phyloP scores from a whole-genome alignment of 1,284 basidiomycete genomes.

The Rhizopogon parksii region DNA sequence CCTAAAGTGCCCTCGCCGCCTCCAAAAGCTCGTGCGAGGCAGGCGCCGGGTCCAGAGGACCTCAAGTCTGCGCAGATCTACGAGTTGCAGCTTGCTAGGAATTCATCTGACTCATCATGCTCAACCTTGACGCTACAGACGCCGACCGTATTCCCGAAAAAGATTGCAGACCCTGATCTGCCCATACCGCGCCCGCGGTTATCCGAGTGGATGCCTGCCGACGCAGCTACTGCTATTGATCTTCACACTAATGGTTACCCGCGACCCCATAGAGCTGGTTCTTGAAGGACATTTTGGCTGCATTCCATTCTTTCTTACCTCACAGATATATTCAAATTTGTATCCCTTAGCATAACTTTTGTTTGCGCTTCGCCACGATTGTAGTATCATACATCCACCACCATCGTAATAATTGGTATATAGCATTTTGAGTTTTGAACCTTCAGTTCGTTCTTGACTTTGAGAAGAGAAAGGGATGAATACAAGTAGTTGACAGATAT shows the following conservation, averaged over 20 bases:
- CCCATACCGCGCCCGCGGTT: conserved; percentile 46
- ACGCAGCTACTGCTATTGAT: conserved; percentile 25
- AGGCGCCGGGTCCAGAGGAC: conserved; percentile 2
- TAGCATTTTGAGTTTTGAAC: not conserved
- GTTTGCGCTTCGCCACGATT: not conserved
- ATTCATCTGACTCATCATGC: not conserved
- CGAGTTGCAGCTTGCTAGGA: conserved; percentile 3
- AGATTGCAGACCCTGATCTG: conserved; percentile 41
- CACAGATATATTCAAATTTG: not conserved
- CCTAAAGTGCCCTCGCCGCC: conserved; percentile 10
- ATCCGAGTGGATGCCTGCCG: conserved; percentile 54
- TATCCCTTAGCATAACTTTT: not conserved
- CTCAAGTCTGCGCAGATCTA: not conserved
- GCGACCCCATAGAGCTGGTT: conserved; percentile 8
- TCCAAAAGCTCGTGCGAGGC: conserved; percentile 15
- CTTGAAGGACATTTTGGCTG: not conserved
- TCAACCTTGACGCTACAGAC: conserved; percentile 6
- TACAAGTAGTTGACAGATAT: not conserved
- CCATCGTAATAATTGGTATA: not conserved
- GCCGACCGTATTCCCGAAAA: conserved; percentile 32
- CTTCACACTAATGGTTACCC: conserved; percentile 13
- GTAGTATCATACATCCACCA: not conserved
- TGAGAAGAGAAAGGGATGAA: not conserved
- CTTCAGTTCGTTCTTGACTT: not conserved
- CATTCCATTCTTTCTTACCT: not conserved